Percentiles rank a stretch among this genome's conserved stretches.
These are phyloP conservation scores for Malassezia psittaci DNA, from an alignment of 1,284 basidiomycete species.

Conservation along the genomic window DNA sequence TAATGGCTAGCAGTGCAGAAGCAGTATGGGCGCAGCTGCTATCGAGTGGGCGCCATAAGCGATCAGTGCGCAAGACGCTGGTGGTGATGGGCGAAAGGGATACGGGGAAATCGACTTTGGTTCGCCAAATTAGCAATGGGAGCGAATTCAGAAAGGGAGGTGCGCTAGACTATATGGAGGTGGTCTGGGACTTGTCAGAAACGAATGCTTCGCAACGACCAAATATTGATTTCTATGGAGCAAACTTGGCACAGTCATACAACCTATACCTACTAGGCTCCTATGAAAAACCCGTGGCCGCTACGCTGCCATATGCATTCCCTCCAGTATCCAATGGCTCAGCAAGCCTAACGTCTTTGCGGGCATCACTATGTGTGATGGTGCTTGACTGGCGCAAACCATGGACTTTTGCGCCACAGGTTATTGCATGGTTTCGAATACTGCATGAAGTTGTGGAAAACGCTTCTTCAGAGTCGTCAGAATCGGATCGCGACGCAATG, in stretches of 20 bases:
- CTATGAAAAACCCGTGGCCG: slow-evolving; percentile 60
- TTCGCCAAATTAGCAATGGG: background rate
- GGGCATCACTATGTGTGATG: slow-evolving; percentile 73
- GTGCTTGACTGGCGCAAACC: slow-evolving; percentile 92
- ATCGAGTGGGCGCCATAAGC: background rate
- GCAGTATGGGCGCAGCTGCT: slow-evolving; percentile 11
- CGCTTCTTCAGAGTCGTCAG: background rate
- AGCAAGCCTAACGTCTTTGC: slow-evolving; percentile 51
- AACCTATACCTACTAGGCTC: slow-evolving; percentile 69
- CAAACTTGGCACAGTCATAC: no score
- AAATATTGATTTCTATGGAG: no score
- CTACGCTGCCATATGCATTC: slow-evolving; percentile 72
- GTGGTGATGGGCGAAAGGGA: slow-evolving; percentile 15
- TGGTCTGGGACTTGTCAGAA: background rate
- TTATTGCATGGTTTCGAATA: slow-evolving; percentile 65
- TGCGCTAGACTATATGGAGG: background rate
- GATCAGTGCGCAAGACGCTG: slow-evolving; percentile 8
- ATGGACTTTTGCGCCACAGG: slow-evolving; percentile 77
- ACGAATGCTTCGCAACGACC: no score
- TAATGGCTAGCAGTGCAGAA: background rate
- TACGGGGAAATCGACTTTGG: slow-evolving; percentile 12
- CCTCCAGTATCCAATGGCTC: slow-evolving; percentile 50
- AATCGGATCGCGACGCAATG: slow-evolving; percentile 11
- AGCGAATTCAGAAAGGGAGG: background rate
- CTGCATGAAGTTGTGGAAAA: slow-evolving; percentile 11